Conservation (phyloP, 176 grass and related monocot genomes). For the Oryza glumipatula region DNA sequence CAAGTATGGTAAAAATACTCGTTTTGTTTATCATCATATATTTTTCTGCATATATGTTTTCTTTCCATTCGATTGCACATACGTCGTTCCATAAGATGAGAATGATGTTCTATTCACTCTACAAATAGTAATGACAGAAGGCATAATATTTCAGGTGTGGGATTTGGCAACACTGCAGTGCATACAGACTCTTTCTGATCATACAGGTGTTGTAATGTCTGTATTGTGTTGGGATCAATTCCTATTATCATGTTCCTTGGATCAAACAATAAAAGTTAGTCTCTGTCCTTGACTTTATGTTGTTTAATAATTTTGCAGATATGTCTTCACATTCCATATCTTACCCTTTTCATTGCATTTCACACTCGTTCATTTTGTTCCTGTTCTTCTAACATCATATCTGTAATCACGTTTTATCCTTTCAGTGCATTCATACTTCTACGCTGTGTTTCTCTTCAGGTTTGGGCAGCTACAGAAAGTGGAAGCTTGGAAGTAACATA, state of each 20-base stretch:
- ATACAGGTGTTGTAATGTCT: conserved; percentile 84
- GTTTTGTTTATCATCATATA: not conserved
- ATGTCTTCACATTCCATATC: not conserved
- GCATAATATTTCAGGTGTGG: conserved; percentile 84
- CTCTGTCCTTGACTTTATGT: conserved; percentile 14
- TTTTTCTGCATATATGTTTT: not conserved
- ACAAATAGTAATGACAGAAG: conserved; percentile 20
- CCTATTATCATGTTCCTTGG: conserved; percentile 95
- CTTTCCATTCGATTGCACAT: not conserved
- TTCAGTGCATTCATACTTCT: not conserved
- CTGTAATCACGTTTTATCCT: not conserved
- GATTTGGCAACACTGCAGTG: conserved; percentile 89
- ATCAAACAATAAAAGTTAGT: conserved; percentile 91
- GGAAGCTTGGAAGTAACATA: conserved; percentile 90
- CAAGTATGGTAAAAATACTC: not conserved
- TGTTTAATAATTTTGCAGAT: conserved; percentile 20
- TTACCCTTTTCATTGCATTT: conserved; percentile 11
- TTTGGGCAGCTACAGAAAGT: conserved; percentile 82
- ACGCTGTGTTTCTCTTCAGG: conserved; percentile 43
- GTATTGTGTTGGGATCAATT: conserved; percentile 97
- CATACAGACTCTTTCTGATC: conserved; percentile 88
- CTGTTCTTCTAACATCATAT: not conserved
- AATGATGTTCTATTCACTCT: conserved; percentile 6
- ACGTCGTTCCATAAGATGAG: not conserved
- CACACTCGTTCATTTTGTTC: conserved; percentile 19